A percentile compares a stretch with the other conserved stretches of the same genome.
Conservation (phyloP, 2,329 filamentous ascomycete species). For the Rhynchosporium graminicola region DNA sequence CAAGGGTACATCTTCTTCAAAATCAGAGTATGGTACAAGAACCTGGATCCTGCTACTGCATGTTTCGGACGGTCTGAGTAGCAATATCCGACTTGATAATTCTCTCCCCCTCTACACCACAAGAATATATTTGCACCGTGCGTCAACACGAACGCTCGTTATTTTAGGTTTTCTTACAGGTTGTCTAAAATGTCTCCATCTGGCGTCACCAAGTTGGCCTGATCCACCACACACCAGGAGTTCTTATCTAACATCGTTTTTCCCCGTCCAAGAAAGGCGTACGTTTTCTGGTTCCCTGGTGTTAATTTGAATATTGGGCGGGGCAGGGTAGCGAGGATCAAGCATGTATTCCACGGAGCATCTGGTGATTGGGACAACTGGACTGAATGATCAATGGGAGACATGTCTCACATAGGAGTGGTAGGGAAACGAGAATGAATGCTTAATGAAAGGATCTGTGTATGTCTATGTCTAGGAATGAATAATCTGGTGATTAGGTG, state of each 20-base stretch:
- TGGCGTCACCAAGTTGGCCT: slow-evolving; percentile 3
- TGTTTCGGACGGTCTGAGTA: too few species aligned
- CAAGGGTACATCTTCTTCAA: slow-evolving; percentile 25
- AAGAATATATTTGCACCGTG: too few species aligned
- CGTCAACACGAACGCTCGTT: too few species aligned
- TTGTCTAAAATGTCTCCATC: neutral
- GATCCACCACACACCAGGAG: neutral
- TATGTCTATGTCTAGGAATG: neutral
- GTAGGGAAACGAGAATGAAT: slow-evolving; percentile 9
- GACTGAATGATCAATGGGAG: neutral
- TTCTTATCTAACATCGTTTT: neutral
- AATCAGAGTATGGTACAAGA: slow-evolving; percentile 5
- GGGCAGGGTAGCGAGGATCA: neutral
- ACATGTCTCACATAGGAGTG: slow-evolving; percentile 1
- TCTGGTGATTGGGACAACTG: neutral
- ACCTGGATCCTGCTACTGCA: too few species aligned
- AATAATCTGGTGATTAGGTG: neutral
- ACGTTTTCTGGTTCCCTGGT: neutral
- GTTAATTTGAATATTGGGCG: slow-evolving; percentile 3
- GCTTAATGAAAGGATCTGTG: slow-evolving; percentile 15
- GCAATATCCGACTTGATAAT: too few species aligned
- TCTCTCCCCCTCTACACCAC: too few species aligned
- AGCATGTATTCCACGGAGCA: neutral
- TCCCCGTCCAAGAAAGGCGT: neutral
- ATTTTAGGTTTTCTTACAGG: neutral